Evolutionary conservation across 345 rosid species (phyloP), one percentile per base, ranked within the genome.

Genomic region (Leavenworthia alabamica): DNA sequence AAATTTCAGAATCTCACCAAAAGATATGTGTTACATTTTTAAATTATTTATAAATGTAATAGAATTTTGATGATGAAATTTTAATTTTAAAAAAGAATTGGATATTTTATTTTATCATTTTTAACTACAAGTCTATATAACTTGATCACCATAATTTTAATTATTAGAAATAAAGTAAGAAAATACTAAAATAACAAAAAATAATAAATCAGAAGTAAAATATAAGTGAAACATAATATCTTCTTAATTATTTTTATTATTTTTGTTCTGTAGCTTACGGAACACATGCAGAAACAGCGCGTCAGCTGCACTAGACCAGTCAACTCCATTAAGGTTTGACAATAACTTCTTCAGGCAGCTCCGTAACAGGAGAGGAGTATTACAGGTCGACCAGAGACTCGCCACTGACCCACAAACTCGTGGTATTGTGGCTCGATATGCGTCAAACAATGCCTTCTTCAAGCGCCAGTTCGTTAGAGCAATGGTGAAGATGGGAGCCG

Each of bases 401-500:
- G 59, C 73, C 0, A 13, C 20, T 1, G 72, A 66, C 46, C 31
- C 0, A 23, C 51, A 5, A 11, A 67, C 76, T 47, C 72, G 68
- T 37, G 76, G 68, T 10, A 8, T 73, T 15, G 76, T 72, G 45
- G 43, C 76, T 44, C 37, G 71, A 6, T 72, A 65, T 22, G 72
- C 71, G 0, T 14, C 9, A 50, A 66, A 66, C 22, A 72, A 66
- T 24, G 72, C 71, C 31, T 65, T 28, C 52, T 72, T 66, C 40
- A 72, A 66, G 42, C 71, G 67, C 53, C 66, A 78, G 56, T 88
- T 91, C 24, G 83, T 67, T 6, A 64, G 75, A 12, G 73, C 96
- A 2, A 88, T 88, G 88, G 73, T 77, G 28, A 91, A 91, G 72
- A 84, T 91, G 95, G 88, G 90, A 6, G 78, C 73, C 8, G 36